phyloP scores from a whole-genome alignment of 202 grass and related monocot genomes.

The Brachypodium distachyon region DNA sequence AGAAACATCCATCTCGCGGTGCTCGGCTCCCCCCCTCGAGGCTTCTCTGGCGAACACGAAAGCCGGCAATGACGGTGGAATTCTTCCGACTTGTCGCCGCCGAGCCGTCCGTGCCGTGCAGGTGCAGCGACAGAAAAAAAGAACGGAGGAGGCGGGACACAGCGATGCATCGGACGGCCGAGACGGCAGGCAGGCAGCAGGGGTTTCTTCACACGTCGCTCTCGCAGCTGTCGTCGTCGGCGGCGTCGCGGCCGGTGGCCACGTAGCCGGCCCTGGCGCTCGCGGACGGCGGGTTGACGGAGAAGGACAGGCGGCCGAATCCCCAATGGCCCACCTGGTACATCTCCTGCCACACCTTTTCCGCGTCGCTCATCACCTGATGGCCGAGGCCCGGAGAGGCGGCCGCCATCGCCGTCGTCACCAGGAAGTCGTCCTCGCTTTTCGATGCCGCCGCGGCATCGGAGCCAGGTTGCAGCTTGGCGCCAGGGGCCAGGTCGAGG shows the following conservation, averaged over 20 bases:
- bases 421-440: neutral
- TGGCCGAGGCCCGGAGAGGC: neutral
- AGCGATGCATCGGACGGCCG: neutral
- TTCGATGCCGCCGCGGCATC: neutral
- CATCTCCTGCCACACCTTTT: slow-evolving; percentile 76
- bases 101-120: neutral
- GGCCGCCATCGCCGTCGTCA: neutral
- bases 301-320: slow-evolving; percentile 90
- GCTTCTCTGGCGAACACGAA: too few relatives aligned
- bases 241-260: neutral
- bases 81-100: neutral
- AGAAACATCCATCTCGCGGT: neutral
- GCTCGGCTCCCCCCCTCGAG: neutral
- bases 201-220: neutral
- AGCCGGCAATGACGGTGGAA: neutral
- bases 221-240: slow-evolving; percentile 5
- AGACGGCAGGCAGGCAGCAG: neutral
- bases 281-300: slow-evolving; percentile 6
- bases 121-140: neutral
- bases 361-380: slow-evolving; percentile 19
- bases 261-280: neutral
- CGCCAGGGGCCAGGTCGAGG: slow-evolving; percentile 11
- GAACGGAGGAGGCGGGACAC: neutral
- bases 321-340: slow-evolving; percentile 87
- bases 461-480: too few relatives aligned